Percentiles rank a stretch among this genome's conserved stretches.
phyloP scores from a whole-genome alignment of 306 rosid species.

The Lathyrus tuberosus region DNA sequence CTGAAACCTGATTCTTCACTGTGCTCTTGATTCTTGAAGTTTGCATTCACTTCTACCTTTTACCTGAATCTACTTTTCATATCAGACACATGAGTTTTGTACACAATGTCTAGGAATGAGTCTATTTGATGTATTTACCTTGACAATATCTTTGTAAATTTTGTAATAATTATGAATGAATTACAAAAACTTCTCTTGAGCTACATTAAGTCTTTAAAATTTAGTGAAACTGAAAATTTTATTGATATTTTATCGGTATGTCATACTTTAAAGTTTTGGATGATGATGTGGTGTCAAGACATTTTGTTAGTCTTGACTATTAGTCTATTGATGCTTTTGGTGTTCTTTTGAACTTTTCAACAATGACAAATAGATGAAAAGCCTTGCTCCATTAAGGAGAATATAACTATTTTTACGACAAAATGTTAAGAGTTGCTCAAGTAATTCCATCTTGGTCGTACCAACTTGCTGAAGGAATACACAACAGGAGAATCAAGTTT shows the following conservation, averaged over 20 bases:
- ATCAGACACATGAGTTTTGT: not conserved
- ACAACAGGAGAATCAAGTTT: constrained; percentile 34
- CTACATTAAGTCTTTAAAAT: not conserved
- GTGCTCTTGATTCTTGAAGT: constrained; percentile 6
- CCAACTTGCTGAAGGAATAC: constrained; percentile 39
- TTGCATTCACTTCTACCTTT: not conserved
- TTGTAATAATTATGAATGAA: not conserved
- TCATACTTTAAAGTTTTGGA: no score
- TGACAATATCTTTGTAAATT: not conserved
- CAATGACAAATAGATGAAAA: not conserved
- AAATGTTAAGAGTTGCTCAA: constrained; percentile 32
- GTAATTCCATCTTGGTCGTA: not conserved
- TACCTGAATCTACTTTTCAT: not conserved
- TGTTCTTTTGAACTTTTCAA: no score
- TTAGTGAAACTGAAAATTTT: not conserved
- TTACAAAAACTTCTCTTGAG: not conserved
- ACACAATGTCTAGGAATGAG: constrained; percentile 13
- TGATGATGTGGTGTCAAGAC: no score
- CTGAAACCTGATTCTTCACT: not conserved
- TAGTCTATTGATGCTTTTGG: no score
- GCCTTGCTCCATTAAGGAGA: constrained; percentile 32
- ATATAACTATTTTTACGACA: constrained; percentile 44
- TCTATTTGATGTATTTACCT: not conserved
- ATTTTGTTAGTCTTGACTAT: no score
- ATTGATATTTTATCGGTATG: not conserved